Conservation (phyloP, 2,329 filamentous ascomycete species). For the Chalaropsis ovoidea region DNA sequence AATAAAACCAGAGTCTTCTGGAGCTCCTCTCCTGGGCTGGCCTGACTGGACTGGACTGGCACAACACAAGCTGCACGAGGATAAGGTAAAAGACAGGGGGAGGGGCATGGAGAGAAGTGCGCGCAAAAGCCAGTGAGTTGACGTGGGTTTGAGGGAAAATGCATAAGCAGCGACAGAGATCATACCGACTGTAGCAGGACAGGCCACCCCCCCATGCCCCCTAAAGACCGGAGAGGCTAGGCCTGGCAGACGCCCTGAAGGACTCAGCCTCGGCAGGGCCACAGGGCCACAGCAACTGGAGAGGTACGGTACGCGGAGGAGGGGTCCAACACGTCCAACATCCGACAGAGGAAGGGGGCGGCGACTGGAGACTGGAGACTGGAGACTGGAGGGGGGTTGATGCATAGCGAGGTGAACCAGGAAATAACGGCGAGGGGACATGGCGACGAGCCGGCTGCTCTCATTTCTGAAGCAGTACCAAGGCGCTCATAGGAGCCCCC, state of each 20-base stretch:
- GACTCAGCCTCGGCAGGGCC: no score
- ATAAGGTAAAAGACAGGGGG: conserved; percentile 16
- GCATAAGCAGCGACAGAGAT: conserved; percentile 11
- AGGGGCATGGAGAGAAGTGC: no score
- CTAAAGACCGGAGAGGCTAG: no score
- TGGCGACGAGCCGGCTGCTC: not conserved
- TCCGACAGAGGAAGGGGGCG: not conserved
- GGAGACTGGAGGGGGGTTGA: not conserved
- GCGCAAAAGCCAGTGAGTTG: no score
- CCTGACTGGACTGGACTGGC: no score
- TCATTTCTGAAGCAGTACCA: not conserved
- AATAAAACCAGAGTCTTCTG: not conserved
- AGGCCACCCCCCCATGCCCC: not conserved
- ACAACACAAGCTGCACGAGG: not conserved
- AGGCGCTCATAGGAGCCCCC: not conserved
- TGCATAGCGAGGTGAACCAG: not conserved
- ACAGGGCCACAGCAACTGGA: not conserved
- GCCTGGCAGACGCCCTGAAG: no score
- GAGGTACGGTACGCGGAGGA: not conserved
- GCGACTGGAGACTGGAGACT: no score
- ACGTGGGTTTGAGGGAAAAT: not conserved
- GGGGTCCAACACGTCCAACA: not conserved
- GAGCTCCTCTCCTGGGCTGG: no score
- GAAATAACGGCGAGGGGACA: not conserved
- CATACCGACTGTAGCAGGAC: not conserved